Conservation (phyloP, 2,329 filamentous ascomycete species). For the Myotisia sp. region DNA sequence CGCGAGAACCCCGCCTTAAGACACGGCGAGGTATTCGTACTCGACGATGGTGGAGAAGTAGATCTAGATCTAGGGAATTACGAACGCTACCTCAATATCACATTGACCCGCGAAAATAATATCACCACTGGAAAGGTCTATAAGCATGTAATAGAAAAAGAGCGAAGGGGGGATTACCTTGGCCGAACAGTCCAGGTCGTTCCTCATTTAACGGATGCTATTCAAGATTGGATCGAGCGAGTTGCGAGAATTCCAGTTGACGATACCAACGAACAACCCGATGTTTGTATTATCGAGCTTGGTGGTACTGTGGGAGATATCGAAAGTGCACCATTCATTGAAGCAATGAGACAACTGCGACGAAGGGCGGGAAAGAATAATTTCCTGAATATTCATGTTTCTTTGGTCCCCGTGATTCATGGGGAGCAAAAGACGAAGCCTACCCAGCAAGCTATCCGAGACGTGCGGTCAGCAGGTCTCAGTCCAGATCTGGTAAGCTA, state of each 20-base stretch:
- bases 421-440: slow-evolving; percentile 93
- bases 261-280: slow-evolving; percentile 64
- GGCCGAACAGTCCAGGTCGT: slow-evolving; percentile 80
- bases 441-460: slow-evolving; percentile 78
- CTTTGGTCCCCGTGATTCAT: slow-evolving; percentile 60
- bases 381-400: slow-evolving; percentile 78
- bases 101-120: slow-evolving; percentile 74
- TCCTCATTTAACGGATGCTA: slow-evolving; percentile 61
- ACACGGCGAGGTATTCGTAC: slow-evolving; percentile 81
- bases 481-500: slow-evolving; percentile 50
- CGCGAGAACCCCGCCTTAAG: slow-evolving; percentile 24
- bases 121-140: slow-evolving; percentile 98
- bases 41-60: slow-evolving; percentile 66
- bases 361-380: slow-evolving; percentile 58
- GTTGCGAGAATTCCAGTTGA: slow-evolving; percentile 79
- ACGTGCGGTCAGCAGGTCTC: slow-evolving; percentile 66
- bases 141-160: slow-evolving; percentile 66
- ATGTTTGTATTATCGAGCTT: slow-evolving; percentile 73
- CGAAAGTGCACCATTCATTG: slow-evolving; percentile 71
- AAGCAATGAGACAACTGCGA: slow-evolving; percentile 66
- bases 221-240: slow-evolving; percentile 80
- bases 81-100: slow-evolving; percentile 68
- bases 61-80: slow-evolving; percentile 65
- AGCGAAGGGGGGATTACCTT: slow-evolving; percentile 62
- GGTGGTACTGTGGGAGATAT: slow-evolving; percentile 51